phyloP scores from a whole-genome alignment of 2,329 filamentous ascomycete genomes.

The Paraphaeosphaeria minitans region DNA sequence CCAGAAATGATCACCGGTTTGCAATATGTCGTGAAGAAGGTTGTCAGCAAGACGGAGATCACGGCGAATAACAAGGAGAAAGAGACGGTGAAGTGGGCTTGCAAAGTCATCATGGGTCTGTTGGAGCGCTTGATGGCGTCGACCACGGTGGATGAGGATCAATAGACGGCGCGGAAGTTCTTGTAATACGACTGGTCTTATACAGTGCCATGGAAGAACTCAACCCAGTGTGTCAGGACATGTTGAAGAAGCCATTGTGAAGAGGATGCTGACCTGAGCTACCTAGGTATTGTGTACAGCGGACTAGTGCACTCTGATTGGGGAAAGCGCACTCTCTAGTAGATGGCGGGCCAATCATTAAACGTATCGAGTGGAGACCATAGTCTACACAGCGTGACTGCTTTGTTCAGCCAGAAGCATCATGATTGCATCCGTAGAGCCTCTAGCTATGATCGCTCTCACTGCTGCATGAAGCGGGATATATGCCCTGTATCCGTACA shows the following conservation, averaged over 20 bases:
- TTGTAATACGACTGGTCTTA: constrained; percentile 25
- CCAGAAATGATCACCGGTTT: constrained; percentile 74
- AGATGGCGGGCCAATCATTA: not conserved
- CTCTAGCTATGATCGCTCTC: not conserved
- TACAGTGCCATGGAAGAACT: not conserved
- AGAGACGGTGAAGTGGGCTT: constrained; percentile 56
- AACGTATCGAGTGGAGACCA: not conserved
- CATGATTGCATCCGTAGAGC: not conserved
- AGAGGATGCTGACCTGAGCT: too few species aligned
- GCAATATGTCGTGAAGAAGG: constrained; percentile 79
- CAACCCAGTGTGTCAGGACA: not conserved
- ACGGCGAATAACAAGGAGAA: constrained; percentile 56
- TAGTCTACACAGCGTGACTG: not conserved
- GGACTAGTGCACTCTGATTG: not conserved
- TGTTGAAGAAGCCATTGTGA: too few species aligned
- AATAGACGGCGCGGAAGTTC: not conserved
- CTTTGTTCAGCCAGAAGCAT: not conserved
- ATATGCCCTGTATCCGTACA: not conserved
- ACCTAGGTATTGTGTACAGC: too few species aligned
- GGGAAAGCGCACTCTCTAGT: not conserved
- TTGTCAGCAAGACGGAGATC: constrained; percentile 69
- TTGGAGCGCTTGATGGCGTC: constrained; percentile 43
- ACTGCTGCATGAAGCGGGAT: not conserved
- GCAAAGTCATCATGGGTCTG: constrained; percentile 45
- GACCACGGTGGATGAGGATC: constrained; percentile 47